Evolutionary conservation across 106 monocot genomes (phyloP), one percentile per base, ranked within the genome.

Genomic region (Triglochin maritima): DNA sequence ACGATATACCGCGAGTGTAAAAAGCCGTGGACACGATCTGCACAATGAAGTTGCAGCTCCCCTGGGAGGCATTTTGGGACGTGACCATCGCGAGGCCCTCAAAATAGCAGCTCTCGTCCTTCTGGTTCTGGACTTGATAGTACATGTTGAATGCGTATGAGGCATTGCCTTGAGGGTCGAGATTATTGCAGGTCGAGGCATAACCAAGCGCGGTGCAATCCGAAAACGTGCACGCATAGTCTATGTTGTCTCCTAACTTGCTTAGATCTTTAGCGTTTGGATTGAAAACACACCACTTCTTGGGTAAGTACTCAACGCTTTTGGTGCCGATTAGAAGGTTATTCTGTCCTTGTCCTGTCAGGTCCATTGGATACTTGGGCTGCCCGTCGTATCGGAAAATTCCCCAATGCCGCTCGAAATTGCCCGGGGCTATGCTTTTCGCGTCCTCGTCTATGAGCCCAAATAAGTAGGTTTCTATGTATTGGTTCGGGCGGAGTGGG

Each of bases 371-470:
- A 64, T 94, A 94, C 82, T 89, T 94, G 62, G 69, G 66, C 11
- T 67, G 64, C 47, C 87, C 94, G 58, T 94, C 94, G 52, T 83
- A 89, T 79, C 76, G 66, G 75, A 89, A 72, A 12, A 72, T 64
- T 6, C 72, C 72, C 72, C 72, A 72, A 55, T 72, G 72, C 3
- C 72, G 62, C 50, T 72, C 72, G 43, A 72, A 72, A 46, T 72
- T 55, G 12, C 72, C 72, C 46, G 72, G 72, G 1, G 46, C 54
- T 3, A 64, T 49, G 63, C 63, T 64, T 49, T 72, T 72, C 14
- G 11, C 13, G 53, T 72, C 72, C 53, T 72, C 72, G 53, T 72
- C 72, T 7, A 72, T 46, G 50, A 72, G 64, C 13, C 72, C 64
- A 46, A 72, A 72, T 17, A 72, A 44, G 72, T 72, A 72, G 29